A percentile compares a stretch with the other conserved stretches of the same genome.
Evolutionary conservation across 352 stramenopile genomes (phyloP).

Genomic region (Plasmopara halstedii): DNA sequence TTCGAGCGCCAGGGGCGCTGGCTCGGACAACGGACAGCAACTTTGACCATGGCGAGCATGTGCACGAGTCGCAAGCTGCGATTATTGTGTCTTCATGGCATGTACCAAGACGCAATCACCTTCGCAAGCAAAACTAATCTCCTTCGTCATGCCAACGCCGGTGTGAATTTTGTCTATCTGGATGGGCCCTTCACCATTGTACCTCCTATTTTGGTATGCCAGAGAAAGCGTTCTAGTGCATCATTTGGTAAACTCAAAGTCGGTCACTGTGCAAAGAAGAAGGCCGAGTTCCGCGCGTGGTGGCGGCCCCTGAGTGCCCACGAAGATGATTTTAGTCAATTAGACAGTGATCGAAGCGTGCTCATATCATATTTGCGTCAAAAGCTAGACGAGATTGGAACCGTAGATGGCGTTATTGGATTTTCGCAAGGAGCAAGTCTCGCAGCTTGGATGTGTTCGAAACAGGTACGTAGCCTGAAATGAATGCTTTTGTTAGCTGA

Average conservation of each 20-base stretch:
- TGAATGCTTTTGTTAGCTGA: conserved; percentile 1
- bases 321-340: conserved; percentile 32
- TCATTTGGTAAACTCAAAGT: conserved; percentile 17
- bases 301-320: conserved; percentile 53
- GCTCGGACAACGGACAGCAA: not conserved
- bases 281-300: conserved; percentile 65
- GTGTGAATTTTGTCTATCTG: conserved; percentile 64
- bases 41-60: not conserved
- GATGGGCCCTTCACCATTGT: conserved; percentile 68
- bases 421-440: conserved; percentile 80
- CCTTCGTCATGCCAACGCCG: conserved; percentile 22
- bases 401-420: conserved; percentile 70
- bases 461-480: conserved; percentile 27
- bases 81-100: conserved; percentile 76
- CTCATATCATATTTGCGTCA: conserved; percentile 50
- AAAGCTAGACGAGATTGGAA: conserved; percentile 46
- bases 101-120: conserved; percentile 74
- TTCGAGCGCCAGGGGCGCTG: too few species aligned
- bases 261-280: conserved; percentile 43
- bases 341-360: conserved; percentile 46
- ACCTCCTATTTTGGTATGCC: conserved; percentile 53
- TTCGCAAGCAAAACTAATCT: conserved; percentile 67
- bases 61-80: conserved; percentile 34
- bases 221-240: conserved; percentile 20
- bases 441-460: conserved; percentile 72